phyloP scores from a whole-genome alignment of 192 early-diverging fungal genomes.

The Gigaspora rosea region DNA sequence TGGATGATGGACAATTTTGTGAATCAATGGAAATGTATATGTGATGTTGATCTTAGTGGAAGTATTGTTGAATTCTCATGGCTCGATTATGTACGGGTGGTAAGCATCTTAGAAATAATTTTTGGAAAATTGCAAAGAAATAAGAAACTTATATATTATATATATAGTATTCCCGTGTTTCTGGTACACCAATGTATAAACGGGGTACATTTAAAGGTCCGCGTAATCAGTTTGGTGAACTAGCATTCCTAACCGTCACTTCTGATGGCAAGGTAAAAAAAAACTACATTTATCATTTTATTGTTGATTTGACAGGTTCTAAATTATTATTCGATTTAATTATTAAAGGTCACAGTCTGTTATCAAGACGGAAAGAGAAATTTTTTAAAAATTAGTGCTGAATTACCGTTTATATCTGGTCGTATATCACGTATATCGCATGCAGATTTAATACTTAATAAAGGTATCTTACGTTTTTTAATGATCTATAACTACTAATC shows the following conservation, averaged over 20 bases:
- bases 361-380: slow-evolving; percentile 12
- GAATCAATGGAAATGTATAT: slow-evolving; percentile 22
- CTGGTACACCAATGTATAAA: background rate
- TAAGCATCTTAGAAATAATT: background rate
- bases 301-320: background rate
- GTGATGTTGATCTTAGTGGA: slow-evolving; percentile 14
- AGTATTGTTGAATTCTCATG: slow-evolving; percentile 17
- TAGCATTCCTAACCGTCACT: slow-evolving; percentile 21
- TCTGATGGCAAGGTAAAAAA: slow-evolving; percentile 22
- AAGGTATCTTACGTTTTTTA: background rate
- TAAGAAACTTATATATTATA: background rate
- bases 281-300: background rate
- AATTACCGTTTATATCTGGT: background rate
- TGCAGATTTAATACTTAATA: slow-evolving; percentile 19
- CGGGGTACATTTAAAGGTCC: slow-evolving; percentile 28
- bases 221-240: slow-evolving; percentile 20
- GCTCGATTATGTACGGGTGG: slow-evolving; percentile 12
- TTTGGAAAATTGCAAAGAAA: too few relatives aligned
- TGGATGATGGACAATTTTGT: slow-evolving; percentile 30
- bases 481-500: background rate
- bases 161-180: background rate
- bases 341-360: background rate
- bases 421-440: slow-evolving; percentile 25
- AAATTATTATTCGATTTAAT: background rate
- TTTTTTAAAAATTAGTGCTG: background rate